These are phyloP conservation scores for Lignosus rhinocerotis DNA, from an alignment of 1,284 basidiomycete species.

Conservation along the genomic window DNA sequence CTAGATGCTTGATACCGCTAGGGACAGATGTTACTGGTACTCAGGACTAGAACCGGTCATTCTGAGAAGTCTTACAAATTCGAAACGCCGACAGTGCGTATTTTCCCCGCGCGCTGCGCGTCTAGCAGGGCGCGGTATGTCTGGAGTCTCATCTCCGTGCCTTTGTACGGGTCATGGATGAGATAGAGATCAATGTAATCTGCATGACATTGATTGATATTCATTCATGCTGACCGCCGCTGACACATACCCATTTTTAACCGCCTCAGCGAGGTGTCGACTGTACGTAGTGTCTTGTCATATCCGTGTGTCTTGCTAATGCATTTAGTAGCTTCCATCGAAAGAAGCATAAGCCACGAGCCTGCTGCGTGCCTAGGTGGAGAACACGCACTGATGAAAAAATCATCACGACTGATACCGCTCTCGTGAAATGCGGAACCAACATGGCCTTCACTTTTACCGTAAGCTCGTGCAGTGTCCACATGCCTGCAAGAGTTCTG, in stretches of 20 bases:
- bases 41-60: neutral
- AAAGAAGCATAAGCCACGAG: neutral
- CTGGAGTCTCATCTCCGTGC: conserved; percentile 42
- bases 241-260: conserved; percentile 25
- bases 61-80: conserved; percentile 51
- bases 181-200: conserved; percentile 63
- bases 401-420: conserved; percentile 50
- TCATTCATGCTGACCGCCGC: too few species aligned
- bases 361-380: neutral
- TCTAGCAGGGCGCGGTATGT: conserved; percentile 49
- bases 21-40: neutral
- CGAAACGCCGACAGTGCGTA: conserved; percentile 60
- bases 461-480: conserved; percentile 73
- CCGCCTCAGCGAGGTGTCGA: conserved; percentile 26
- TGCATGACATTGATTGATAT: conserved; percentile 13
- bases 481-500: conserved; percentile 47
- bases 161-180: conserved; percentile 54
- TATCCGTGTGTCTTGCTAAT: conserved; percentile 32
- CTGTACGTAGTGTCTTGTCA: conserved; percentile 26
- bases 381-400: conserved; percentile 68
- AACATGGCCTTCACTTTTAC: conserved; percentile 66
- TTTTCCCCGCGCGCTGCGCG: conserved; percentile 50
- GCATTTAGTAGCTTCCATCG: conserved; percentile 26
- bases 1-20: conserved; percentile 76
- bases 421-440: conserved; percentile 58